Evolutionary conservation across 1,284 basidiomycete species (phyloP).

Genomic region (Wolfiporia cocos): DNA sequence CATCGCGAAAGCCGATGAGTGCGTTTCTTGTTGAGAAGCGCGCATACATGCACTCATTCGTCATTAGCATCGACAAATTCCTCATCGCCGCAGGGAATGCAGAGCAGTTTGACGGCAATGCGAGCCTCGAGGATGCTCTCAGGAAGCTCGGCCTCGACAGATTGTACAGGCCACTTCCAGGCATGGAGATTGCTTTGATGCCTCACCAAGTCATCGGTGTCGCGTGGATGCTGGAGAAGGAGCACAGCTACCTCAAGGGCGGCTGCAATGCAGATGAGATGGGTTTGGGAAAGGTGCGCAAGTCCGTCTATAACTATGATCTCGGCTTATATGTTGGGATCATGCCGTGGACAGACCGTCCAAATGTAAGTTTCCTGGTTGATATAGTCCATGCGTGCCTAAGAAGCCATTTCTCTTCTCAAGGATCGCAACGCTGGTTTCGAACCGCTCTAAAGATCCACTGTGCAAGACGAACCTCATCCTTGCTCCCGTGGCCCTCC

Average conservation of each 20-base stretch:
- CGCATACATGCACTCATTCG: not conserved
- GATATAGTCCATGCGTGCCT: too few species aligned
- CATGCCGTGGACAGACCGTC: slow-evolving; percentile 46
- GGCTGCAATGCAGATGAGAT: slow-evolving; percentile 75
- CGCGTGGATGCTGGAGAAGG: slow-evolving; percentile 61
- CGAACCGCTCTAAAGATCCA: slow-evolving; percentile 44
- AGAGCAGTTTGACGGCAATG: slow-evolving; percentile 49
- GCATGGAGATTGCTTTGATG: slow-evolving; percentile 54
- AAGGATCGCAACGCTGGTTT: slow-evolving; percentile 53
- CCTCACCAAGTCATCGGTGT: slow-evolving; percentile 72
- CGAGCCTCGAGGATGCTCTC: slow-evolving; percentile 44
- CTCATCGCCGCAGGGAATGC: slow-evolving; percentile 48
- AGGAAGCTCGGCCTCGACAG: slow-evolving; percentile 35
- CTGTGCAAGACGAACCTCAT: slow-evolving; percentile 48
- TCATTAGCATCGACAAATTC: slow-evolving; percentile 41
- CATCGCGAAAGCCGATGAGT: slow-evolving; percentile 43
- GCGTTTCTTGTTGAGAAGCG: slow-evolving; percentile 16
- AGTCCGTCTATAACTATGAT: not conserved
- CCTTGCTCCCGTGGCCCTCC: slow-evolving; percentile 59
- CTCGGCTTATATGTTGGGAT: not conserved
- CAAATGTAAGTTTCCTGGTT: slow-evolving; percentile 37
- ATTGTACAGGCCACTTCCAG: slow-evolving; percentile 40
- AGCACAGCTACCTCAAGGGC: slow-evolving; percentile 40
- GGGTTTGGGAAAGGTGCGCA: slow-evolving; percentile 57
- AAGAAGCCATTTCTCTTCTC: not conserved